Evolutionary conservation across 805 yeast genomes (phyloP).

Genomic region (Ogataea pini): DNA sequence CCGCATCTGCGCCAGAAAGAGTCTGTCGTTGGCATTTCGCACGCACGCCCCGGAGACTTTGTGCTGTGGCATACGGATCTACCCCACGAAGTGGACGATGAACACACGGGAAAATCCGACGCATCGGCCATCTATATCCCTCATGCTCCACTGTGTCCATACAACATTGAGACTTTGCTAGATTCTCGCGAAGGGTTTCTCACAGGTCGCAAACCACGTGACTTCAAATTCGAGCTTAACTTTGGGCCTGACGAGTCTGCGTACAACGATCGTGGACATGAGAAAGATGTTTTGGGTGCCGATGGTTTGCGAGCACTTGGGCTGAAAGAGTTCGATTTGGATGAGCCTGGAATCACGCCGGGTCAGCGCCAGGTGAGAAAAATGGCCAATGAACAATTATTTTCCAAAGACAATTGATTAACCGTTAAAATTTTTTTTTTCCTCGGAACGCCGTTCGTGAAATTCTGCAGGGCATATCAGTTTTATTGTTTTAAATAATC

Average conservation of each 20-base stretch:
- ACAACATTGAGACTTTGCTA: constrained; percentile 11
- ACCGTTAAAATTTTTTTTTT: background rate
- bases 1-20: constrained; percentile 38
- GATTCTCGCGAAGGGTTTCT: constrained; percentile 9
- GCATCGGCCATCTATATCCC: constrained; percentile 43
- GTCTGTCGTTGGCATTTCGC: constrained; percentile 33
- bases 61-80: constrained; percentile 47
- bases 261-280: constrained; percentile 14
- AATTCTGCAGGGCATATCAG: background rate
- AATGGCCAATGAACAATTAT: constrained; percentile 9
- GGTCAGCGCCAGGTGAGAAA: constrained; percentile 33
- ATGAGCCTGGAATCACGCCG: constrained; percentile 25
- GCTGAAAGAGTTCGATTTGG: constrained; percentile 26
- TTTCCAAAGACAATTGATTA: background rate
- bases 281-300: constrained; percentile 10
- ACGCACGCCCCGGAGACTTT: constrained; percentile 38
- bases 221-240: constrained; percentile 10
- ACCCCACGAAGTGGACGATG: constrained; percentile 42
- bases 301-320: constrained; percentile 34
- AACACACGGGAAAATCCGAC: constrained; percentile 36
- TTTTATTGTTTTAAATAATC: background rate
- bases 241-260: constrained; percentile 10
- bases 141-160: constrained; percentile 35
- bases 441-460: background rate
- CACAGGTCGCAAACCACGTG: constrained; percentile 13